These are phyloP conservation scores for Theileria equi DNA, from an alignment of 169 alveolate genomes.

Conservation along the genomic window DNA sequence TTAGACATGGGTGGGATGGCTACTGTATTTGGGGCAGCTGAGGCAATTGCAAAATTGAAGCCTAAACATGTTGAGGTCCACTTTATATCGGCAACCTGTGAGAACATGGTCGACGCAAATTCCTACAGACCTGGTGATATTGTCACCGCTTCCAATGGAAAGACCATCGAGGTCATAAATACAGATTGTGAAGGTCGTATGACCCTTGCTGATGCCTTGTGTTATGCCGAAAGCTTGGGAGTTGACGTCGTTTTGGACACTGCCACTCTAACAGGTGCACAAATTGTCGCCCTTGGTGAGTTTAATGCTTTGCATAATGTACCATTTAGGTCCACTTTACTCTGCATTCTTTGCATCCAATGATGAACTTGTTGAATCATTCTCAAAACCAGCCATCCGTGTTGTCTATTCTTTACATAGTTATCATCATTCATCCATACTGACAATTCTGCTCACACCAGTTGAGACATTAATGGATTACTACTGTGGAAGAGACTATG, in stretches of 20 bases:
- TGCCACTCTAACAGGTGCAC: conserved; percentile 96
- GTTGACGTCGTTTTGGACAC: conserved; percentile 87
- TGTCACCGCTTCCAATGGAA: conserved; percentile 89
- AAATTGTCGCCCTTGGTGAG: conserved; percentile 85
- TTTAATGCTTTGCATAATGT: too few species aligned
- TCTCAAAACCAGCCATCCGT: too few species aligned
- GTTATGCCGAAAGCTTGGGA: conserved; percentile 83
- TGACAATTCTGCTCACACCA: too few species aligned
- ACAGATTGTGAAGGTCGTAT: conserved; percentile 98
- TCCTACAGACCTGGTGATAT: conserved; percentile 93
- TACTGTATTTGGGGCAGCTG: conserved; percentile 87
- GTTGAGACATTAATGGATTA: too few species aligned
- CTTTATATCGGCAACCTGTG: conserved; percentile 85
- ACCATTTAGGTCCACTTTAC: too few species aligned
- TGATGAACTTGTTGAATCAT: too few species aligned
- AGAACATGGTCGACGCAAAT: conserved; percentile 86
- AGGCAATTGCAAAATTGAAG: conserved; percentile 75
- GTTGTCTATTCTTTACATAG: too few species aligned
- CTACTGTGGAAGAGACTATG: too few species aligned
- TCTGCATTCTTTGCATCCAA: too few species aligned
- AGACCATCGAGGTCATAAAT: conserved; percentile 92
- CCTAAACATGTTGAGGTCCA: conserved; percentile 84
- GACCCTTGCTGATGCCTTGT: conserved; percentile 94
- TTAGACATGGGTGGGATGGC: conserved; percentile 88
- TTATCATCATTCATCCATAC: too few species aligned